Percentiles rank a stretch among this genome's conserved stretches.
These are phyloP conservation scores for Lepidium aucheri DNA, from an alignment of 345 rosid genomes.

Conservation along the genomic window DNA sequence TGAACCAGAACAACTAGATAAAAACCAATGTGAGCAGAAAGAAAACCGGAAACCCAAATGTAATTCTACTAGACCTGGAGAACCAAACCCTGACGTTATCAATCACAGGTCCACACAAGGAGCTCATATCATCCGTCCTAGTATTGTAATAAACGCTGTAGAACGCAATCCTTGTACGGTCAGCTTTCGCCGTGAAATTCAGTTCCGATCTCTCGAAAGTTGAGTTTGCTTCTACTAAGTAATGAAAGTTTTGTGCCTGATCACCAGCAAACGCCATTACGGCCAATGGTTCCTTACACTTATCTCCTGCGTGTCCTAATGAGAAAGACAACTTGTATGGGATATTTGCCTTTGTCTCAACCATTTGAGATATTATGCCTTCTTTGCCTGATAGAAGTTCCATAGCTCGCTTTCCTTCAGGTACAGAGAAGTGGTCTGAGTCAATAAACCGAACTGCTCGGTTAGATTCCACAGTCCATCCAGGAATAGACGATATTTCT, in stretches of 20 bases:
- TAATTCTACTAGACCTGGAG: constrained; percentile 34
- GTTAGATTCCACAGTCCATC: constrained; percentile 92
- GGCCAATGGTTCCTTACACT: constrained; percentile 80
- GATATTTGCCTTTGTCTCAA: constrained; percentile 52
- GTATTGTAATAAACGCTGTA: constrained; percentile 88
- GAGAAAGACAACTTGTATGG: constrained; percentile 54
- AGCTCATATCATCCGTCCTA: constrained; percentile 85
- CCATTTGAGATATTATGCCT: constrained; percentile 92
- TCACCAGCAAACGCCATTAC: constrained; percentile 95
- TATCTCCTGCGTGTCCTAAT: constrained; percentile 76
- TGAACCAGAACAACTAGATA: constrained; percentile 18
- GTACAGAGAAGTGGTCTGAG: constrained; percentile 72
- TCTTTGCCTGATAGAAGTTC: constrained; percentile 91
- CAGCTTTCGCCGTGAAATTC: constrained; percentile 85
- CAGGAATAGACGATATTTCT: constrained; percentile 70
- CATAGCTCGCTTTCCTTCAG: constrained; percentile 73
- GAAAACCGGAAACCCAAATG: constrained; percentile 29
- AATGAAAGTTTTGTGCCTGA: constrained; percentile 72
- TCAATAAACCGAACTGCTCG: constrained; percentile 82
- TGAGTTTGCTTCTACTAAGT: constrained; percentile 54
- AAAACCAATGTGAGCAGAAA: constrained; percentile 18
- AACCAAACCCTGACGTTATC: constrained; percentile 82
- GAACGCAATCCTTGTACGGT: constrained; percentile 74
- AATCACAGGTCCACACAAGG: constrained; percentile 90
- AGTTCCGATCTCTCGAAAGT: constrained; percentile 45